phyloP scores from a whole-genome alignment of 2,329 filamentous ascomycete genomes.

The Chaetomium globosum region DNA sequence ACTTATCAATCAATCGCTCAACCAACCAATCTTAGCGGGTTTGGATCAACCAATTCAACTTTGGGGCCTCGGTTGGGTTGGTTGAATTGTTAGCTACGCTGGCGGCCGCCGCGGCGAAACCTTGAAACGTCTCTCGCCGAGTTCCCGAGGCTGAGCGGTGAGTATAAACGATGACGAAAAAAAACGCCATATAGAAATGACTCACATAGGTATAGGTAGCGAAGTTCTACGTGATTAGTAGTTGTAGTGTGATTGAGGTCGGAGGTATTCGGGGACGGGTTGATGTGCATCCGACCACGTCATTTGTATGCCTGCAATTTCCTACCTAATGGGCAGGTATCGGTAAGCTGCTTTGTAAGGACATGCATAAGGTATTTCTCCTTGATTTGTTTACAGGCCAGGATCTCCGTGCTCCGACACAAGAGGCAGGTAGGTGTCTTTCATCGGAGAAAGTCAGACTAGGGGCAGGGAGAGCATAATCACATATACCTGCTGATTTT shows the following conservation, averaged over 20 bases:
- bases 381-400: neutral
- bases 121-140: too few relatives aligned
- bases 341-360: neutral
- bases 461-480: neutral
- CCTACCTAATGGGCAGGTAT: neutral
- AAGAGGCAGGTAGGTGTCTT: too few relatives aligned
- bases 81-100: neutral
- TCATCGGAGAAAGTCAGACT: too few relatives aligned
- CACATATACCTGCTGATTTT: neutral
- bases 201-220: too few relatives aligned
- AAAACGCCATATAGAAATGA: too few relatives aligned
- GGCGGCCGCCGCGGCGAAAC: too few relatives aligned
- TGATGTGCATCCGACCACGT: neutral
- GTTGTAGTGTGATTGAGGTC: too few relatives aligned
- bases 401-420: neutral
- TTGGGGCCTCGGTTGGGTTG: constrained; percentile 4
- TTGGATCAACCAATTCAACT: constrained; percentile 7
- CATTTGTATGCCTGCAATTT: neutral
- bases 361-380: neutral
- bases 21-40: too few relatives aligned
- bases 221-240: too few relatives aligned
- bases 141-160: too few relatives aligned
- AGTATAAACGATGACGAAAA: too few relatives aligned
- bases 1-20: constrained; percentile 8
- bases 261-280: too few relatives aligned